Base-by-base conservation (phyloP, 805 yeast genomes). In the Starmerella bombi region DNA sequence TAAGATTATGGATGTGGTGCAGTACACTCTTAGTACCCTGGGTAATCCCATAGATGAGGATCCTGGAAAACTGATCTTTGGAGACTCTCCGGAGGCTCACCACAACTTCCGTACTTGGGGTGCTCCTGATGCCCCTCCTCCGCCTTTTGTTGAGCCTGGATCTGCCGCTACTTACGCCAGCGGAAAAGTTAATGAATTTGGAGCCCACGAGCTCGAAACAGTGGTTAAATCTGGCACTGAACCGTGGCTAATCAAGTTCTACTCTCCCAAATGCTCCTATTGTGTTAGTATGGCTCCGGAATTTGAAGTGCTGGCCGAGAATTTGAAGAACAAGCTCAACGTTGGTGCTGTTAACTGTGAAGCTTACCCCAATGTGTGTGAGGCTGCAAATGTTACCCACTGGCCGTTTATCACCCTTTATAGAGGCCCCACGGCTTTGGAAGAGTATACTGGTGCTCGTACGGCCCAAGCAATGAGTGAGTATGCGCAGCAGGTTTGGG, bases 271-370 rank as follows among this genome's bases (percentile, higher is more conserved):
- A 38, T 64, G 68, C 48, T 59, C 62, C 16, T 64, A 62, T 49
- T 65, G 67, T 47, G 44, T 40, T 15, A 50, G 49, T 6, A 20
- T 64, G 56, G 59, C 52, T 7, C 59, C 62, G 5, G 59, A 57
- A 14, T 65, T 66, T 65, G 46, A 42, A 14, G 51, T 57, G 38
- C 49, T 61, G 35, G 67, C 69, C 7, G 37, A 39, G 12, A 35
- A 45, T 31, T 46, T 54, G 41, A 47, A 52, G 40, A 60, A 61
- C 25, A 36, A 45, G 36, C 46, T 65, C 35, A 61, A 64, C 38
- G 54, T 64, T 14, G 70, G 64, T 14, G 64, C 60, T 25, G 60
- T 65, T 31, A 59, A 65, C 49, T 65, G 70, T 40, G 62, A 59
- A 34, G 50, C 40, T 25, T 50, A 61, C 32, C 32, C 43, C 16